Conservation (phyloP, 2,329 filamentous ascomycete species). For the Meredithiella fracta region DNA sequence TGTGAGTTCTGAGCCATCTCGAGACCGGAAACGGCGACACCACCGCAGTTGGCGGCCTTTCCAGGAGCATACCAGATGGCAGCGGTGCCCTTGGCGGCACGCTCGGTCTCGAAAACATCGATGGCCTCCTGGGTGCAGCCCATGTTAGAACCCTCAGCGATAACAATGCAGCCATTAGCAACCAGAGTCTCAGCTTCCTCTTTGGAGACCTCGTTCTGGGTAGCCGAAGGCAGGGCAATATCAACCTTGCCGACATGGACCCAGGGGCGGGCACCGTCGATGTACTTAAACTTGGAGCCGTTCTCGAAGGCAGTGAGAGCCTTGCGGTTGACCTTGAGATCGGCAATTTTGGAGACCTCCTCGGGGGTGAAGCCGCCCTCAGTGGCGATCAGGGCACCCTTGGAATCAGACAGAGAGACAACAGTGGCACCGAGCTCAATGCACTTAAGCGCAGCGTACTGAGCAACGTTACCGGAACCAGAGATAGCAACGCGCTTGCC, state of each 20-base stretch:
- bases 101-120: slow-evolving; percentile 70
- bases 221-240: slow-evolving; percentile 80
- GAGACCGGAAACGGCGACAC: slow-evolving; percentile 89
- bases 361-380: slow-evolving; percentile 61
- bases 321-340: slow-evolving; percentile 75
- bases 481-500: slow-evolving; percentile 94
- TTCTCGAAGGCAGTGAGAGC: slow-evolving; percentile 57
- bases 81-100: slow-evolving; percentile 48
- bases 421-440: slow-evolving; percentile 91
- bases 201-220: slow-evolving; percentile 90
- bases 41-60: slow-evolving; percentile 94
- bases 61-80: slow-evolving; percentile 93
- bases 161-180: slow-evolving; percentile 58
- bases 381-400: slow-evolving; percentile 64
- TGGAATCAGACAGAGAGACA: slow-evolving; percentile 83
- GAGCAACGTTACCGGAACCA: slow-evolving; percentile 92
- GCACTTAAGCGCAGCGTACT: slow-evolving; percentile 90
- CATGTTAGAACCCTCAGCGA: slow-evolving; percentile 98
- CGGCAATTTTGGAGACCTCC: slow-evolving; percentile 62
- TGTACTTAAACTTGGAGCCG: slow-evolving; percentile 61
- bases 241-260: slow-evolving; percentile 77
- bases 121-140: slow-evolving; percentile 94
- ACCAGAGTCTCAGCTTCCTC: slow-evolving; percentile 79
- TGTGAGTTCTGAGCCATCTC: slow-evolving; percentile 98
- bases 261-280: slow-evolving; percentile 81